Evolutionary conservation across 2,329 filamentous ascomycete genomes (phyloP), one percentile per base, ranked within the genome.

Genomic region (Penicillium sp.): DNA sequence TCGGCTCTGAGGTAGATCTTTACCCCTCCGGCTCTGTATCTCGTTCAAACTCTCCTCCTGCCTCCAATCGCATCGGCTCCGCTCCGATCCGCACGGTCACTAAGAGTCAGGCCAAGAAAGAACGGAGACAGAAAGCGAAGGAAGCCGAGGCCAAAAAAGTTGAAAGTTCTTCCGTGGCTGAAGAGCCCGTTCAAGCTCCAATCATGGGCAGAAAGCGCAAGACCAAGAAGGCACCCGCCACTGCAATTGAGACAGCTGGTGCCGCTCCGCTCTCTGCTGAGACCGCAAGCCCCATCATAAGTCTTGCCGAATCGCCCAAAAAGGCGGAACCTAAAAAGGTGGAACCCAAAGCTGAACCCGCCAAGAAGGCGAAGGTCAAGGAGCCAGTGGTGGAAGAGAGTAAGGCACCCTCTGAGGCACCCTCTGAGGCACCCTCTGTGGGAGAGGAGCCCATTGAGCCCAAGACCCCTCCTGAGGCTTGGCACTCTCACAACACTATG

Each of bases 181-280:
- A 85, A 58, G 83, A 85, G 59, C 70, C 76, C 25, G 76, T 82
- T 5, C 81, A 84, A 61, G 85, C 83, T 43, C 85, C 85, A 0
- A 86, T 88, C 42, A 72, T 86, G 54, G 83, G 83, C 22, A 77
- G 85, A 41, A 86, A 87, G 72, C 85, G 85, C 65, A 87, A 81
- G 61, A 76, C 77, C 23, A 81, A 79, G 69, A 80, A 79, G 58
- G 67, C 77, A 4, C 69, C 73, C 6, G 58, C 67, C 8, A 60
- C 54, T 40, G 64, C 62, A 14, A 54, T 64, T 22, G 69, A 68
- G 18, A 52, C 57, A 2, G 45, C 58, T 2, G 53, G 49, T 22
- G 40, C 56, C 2, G 53, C 61, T 6, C 55, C 65, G n/a, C 53
- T 31, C 42, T 15, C 37, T 3, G 8, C 56, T 1, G 63, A 68